Evolutionary conservation across 345 rosid genomes (phyloP).

Genomic region (Eucalyptus camaldulensis): DNA sequence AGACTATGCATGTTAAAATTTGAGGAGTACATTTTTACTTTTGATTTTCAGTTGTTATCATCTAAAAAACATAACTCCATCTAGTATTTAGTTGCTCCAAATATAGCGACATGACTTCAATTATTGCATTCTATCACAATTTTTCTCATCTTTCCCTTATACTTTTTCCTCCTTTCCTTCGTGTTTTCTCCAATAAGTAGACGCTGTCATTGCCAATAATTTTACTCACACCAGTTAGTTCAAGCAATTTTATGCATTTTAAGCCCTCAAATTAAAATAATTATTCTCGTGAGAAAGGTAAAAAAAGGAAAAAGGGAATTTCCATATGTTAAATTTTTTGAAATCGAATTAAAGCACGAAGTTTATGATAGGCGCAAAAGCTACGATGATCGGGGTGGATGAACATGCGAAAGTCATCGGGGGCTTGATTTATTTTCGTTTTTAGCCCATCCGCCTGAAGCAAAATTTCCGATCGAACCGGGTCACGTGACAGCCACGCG

Average conservation of each 20-base stretch:
- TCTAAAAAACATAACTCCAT: neutral
- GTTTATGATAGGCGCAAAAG: neutral
- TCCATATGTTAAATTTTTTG: neutral
- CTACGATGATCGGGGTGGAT: too few species aligned
- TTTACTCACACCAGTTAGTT: neutral
- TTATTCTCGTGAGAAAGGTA: neutral
- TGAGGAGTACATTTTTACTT: neutral
- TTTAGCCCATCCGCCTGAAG: neutral
- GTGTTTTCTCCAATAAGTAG: neutral
- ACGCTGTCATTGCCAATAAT: neutral
- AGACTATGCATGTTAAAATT: neutral
- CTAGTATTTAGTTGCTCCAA: accelerated
- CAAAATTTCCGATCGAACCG: neutral
- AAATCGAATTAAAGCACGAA: neutral
- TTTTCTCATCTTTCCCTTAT: neutral
- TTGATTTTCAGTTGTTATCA: neutral
- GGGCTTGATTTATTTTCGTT: neutral
- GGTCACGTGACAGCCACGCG: neutral
- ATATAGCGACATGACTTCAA: neutral
- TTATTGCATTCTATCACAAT: accelerated
- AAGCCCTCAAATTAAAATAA: neutral
- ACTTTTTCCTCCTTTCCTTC: neutral
- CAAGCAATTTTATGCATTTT: accelerated
- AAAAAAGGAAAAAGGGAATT: neutral
- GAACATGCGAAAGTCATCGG: too few species aligned